Conservation (phyloP, 2,329 filamentous ascomycete species). For the Seiridium cupressi region DNA sequence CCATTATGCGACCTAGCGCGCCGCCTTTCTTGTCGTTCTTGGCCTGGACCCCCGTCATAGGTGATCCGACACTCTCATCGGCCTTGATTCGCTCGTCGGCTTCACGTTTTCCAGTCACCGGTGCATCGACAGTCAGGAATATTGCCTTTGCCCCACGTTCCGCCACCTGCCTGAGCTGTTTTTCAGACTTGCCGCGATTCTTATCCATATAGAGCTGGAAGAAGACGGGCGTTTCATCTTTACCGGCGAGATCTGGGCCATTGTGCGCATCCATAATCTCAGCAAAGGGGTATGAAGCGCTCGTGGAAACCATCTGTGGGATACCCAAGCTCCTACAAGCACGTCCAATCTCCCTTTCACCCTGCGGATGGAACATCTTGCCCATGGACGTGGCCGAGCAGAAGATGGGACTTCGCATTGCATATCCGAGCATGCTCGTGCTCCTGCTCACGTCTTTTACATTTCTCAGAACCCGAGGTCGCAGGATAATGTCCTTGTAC, state of each 20-base stretch:
- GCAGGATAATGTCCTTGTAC: slow-evolving; percentile 5
- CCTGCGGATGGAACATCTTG: slow-evolving; percentile 11
- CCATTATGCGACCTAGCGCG: slow-evolving; percentile 54
- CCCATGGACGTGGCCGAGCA: slow-evolving; percentile 12
- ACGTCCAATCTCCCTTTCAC: slow-evolving; percentile 8
- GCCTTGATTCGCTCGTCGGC: slow-evolving; percentile 44
- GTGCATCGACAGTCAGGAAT: slow-evolving; percentile 58
- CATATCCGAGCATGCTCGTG: slow-evolving; percentile 10
- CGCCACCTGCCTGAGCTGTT: slow-evolving; percentile 1
- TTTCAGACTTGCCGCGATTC: slow-evolving; percentile 9
- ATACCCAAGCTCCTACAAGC: slow-evolving; percentile 5
- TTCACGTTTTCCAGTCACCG: slow-evolving; percentile 55
- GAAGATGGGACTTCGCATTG: slow-evolving; percentile 8
- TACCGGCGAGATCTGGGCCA: neutral
- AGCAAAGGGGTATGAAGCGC: slow-evolving; percentile 6
- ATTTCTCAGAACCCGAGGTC: slow-evolving; percentile 9
- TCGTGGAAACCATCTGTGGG: slow-evolving; percentile 12
- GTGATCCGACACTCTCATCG: slow-evolving; percentile 44
- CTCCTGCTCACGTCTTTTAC: neutral
- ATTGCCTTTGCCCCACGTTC: slow-evolving; percentile 46
- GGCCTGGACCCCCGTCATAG: slow-evolving; percentile 47
- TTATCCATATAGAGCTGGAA: slow-evolving; percentile 15
- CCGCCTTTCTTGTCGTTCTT: slow-evolving; percentile 54
- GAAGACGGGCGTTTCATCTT: slow-evolving; percentile 7
- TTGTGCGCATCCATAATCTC: slow-evolving; percentile 3